Percentiles rank a stretch among this genome's conserved stretches.
These are phyloP conservation scores for Fraxinus ornus DNA, from an alignment of 305 asterid genomes.

Conservation along the genomic window DNA sequence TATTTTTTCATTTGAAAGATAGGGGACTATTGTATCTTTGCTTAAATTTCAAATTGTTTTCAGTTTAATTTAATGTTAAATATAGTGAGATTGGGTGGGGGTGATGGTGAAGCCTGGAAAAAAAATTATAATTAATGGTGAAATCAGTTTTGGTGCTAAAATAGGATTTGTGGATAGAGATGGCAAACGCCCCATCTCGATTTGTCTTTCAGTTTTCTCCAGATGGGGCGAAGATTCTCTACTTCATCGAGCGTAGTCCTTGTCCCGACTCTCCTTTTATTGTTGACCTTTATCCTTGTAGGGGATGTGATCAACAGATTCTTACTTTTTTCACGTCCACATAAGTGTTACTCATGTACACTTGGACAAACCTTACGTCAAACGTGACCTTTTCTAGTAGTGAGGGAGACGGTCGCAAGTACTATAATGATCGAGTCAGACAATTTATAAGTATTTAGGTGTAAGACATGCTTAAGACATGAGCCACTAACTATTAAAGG, in stretches of 20 bases:
- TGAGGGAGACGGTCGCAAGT: not conserved
- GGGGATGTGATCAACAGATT: not conserved
- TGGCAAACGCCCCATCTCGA: not conserved
- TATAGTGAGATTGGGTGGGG: not conserved
- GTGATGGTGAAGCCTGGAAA: not conserved
- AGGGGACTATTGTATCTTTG: not conserved
- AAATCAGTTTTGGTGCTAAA: not conserved
- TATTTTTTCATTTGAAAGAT: not conserved
- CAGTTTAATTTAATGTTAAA: not conserved
- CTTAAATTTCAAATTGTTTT: not conserved
- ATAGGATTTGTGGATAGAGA: not conserved
- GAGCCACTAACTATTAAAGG: not conserved
- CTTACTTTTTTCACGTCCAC: not conserved
- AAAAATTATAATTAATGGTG: not conserved
- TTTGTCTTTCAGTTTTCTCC: not conserved
- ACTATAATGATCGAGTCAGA: not conserved
- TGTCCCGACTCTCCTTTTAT: not conserved
- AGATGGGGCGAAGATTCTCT: not conserved
- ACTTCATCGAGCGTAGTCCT: not conserved
- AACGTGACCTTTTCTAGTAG: not conserved
- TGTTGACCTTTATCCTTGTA: not conserved
- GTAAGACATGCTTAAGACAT: not conserved
- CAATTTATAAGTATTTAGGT: not conserved
- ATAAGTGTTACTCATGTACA: not conserved
- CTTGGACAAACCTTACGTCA: not conserved